A percentile compares a stretch with the other conserved stretches of the same genome.
phyloP scores from a whole-genome alignment of 1,139 yeast genomes.

The Yamadazyma triangularis region DNA sequence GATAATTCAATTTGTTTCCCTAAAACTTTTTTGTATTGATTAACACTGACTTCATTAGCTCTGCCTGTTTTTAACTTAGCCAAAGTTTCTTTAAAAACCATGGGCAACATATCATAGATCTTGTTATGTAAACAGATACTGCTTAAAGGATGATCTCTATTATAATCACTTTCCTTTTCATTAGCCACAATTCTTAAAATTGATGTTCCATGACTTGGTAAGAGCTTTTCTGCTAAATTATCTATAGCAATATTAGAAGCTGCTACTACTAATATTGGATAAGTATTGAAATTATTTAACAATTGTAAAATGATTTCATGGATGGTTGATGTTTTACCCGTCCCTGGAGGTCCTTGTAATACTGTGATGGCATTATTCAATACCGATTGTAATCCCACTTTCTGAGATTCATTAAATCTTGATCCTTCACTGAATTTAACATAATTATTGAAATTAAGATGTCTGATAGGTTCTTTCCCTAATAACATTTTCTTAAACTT shows the following conservation, averaged over 20 bases:
- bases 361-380: slow-evolving; percentile 63
- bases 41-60: slow-evolving; percentile 32
- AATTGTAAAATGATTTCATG: slow-evolving; percentile 63
- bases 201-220: slow-evolving; percentile 42
- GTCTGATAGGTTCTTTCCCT: slow-evolving; percentile 59
- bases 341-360: slow-evolving; percentile 67
- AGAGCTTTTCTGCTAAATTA: slow-evolving; percentile 66
- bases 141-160: slow-evolving; percentile 49
- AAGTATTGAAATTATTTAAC: slow-evolving; percentile 49
- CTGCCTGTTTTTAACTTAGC: slow-evolving; percentile 39
- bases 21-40: slow-evolving; percentile 46
- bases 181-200: slow-evolving; percentile 58
- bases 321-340: slow-evolving; percentile 64
- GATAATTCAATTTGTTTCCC: slow-evolving; percentile 40
- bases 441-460: slow-evolving; percentile 52
- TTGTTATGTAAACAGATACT: slow-evolving; percentile 63
- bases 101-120: slow-evolving; percentile 47
- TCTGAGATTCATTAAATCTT: slow-evolving; percentile 58
- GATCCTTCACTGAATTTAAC: slow-evolving; percentile 44
- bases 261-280: slow-evolving; percentile 69
- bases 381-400: slow-evolving; percentile 63
- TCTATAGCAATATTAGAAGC: slow-evolving; percentile 76
- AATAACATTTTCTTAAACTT: slow-evolving; percentile 54
- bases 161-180: slow-evolving; percentile 60
- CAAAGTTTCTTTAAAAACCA: slow-evolving; percentile 35